Evolutionary conservation across 148 eudicot species (phyloP), one percentile per base, ranked within the genome.

Genomic region (Diospyros kaki): DNA sequence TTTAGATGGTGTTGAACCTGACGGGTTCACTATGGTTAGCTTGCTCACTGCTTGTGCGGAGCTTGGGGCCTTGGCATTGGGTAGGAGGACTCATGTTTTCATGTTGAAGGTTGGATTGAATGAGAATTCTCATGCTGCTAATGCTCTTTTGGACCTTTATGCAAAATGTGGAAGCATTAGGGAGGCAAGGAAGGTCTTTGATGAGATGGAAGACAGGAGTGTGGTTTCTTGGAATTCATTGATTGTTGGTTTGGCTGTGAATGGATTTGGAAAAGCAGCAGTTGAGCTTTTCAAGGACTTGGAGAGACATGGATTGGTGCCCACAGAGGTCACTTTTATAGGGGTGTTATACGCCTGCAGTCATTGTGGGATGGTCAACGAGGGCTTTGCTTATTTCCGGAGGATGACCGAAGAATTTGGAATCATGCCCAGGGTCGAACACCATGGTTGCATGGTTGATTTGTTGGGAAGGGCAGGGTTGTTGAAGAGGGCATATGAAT

Each of bases 261-360:
- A 89, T 81, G 97, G 97, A 9, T 55, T 78, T 42, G 97, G 84
- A 41, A 59, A 75, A 18, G 79, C 87, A 77, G 91, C 97, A 2
- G 74, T 91, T 67, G 71, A 81, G 69, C 79, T 91, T 51, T 91
- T 89, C 69, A 80, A 81, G 72, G 72, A 80, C 76, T 77, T 89
- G 87, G 90, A 89, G 79, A 78, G 1, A 54, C 28, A 59, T 67
- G 76, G 82, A 13, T 76, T 84, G 59, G 75, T 78, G 10, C 97
- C 97, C 15, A 88, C 81, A 63, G 94, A 88, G 15, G 82, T 88
- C 42, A 92, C 89, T 15, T 86, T 90, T 73, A 87, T 92, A 7
- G 97, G 97, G 14, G 94, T 92, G 14, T 72, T 92, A 54, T 90
- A 90, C 78, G 97, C 94, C 28, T 92, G 97, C 68, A 90, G 93